Evolutionary conservation across 1,284 basidiomycete genomes (phyloP), one percentile per base, ranked within the genome.

Genomic region (Malassezia psittaci): DNA sequence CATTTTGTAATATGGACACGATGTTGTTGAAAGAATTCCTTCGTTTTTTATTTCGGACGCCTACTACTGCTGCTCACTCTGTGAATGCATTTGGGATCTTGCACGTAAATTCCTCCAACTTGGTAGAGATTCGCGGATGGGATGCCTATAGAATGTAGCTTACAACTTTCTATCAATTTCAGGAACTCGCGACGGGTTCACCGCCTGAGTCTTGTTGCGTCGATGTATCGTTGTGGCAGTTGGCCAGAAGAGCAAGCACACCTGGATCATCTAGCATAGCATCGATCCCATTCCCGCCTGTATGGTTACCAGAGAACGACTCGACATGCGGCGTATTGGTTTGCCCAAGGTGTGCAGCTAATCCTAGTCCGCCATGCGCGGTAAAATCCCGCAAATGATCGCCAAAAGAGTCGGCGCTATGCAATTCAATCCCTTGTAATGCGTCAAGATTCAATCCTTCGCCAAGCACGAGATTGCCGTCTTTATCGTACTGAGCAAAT

Each of bases 371-470:
- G 6, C 69, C 68, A 11, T 43, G 45, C 15, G 52, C 49, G 34
- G 62, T 65, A 39, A 72, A 72, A 10, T 60, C 61, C 24, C 51
- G 43, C 29, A 69, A 56, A 12, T 72, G 64, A 36, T 54, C 29
- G 9, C 54, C 51, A 41, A 68, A 72, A 29, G 65, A 56, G 2
- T 60, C 51, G n/a, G 63, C 52, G 12, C 53, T 43, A 39, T 69
- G 64, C 49, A 72, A 51, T 49, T 65, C 61, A 59, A 72, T 63
- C n/a, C 60, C 52, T 38, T 56, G 63, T 34, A 69, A 66, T 13
- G 56, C 60, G 39, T 68, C 66, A 7, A 63, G 58, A 15, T 58
- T 62, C 41, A 67, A 57, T 5, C 52, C 51, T 13, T 39, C 24
- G 21, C 35, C 24, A 48, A 43, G 12, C 47, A 42, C 2, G 38